These are phyloP conservation scores for Centella asiatica DNA, from an alignment of 129 eudicot genomes.

Conservation along the genomic window DNA sequence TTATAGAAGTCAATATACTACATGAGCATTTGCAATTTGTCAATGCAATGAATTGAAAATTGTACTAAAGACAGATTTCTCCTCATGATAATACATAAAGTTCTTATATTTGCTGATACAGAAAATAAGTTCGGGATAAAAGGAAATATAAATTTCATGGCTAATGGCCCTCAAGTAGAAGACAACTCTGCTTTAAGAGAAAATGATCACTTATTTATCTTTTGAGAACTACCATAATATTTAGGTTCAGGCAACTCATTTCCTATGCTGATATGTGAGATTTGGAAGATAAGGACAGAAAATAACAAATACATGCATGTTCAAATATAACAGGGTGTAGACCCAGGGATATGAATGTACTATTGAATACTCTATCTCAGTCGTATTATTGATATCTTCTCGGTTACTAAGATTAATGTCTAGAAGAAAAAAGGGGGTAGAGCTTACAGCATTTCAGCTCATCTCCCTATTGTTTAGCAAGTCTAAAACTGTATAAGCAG, in stretches of 20 bases:
- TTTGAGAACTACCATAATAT: slow-evolving; percentile 13
- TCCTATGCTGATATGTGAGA: slow-evolving; percentile 11
- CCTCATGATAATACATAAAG: neutral
- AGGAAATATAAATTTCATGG: slow-evolving; percentile 56
- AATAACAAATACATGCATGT: too few relatives aligned
- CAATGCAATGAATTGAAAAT: neutral
- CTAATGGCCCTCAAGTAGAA: slow-evolving; percentile 72
- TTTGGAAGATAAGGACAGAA: too few relatives aligned
- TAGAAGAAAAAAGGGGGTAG: neutral
- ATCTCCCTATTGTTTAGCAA: slow-evolving; percentile 48
- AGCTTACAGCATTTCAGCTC: slow-evolving; percentile 23
- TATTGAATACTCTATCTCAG: too few relatives aligned
- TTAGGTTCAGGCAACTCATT: slow-evolving; percentile 12
- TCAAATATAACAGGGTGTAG: too few relatives aligned
- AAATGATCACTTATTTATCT: slow-evolving; percentile 58
- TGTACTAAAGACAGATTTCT: neutral
- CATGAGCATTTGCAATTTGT: neutral
- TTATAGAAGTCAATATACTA: too few relatives aligned
- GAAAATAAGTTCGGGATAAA: slow-evolving; percentile 54
- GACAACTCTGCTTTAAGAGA: slow-evolving; percentile 63
- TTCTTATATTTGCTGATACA: slow-evolving; percentile 28
- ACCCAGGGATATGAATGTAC: too few relatives aligned
- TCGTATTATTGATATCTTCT: neutral
- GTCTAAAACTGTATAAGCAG: slow-evolving; percentile 77
- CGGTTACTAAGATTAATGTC: neutral